These are phyloP conservation scores for Funneliformis mosseae DNA, from an alignment of 192 early-diverging fungal species.

Conservation along the genomic window DNA sequence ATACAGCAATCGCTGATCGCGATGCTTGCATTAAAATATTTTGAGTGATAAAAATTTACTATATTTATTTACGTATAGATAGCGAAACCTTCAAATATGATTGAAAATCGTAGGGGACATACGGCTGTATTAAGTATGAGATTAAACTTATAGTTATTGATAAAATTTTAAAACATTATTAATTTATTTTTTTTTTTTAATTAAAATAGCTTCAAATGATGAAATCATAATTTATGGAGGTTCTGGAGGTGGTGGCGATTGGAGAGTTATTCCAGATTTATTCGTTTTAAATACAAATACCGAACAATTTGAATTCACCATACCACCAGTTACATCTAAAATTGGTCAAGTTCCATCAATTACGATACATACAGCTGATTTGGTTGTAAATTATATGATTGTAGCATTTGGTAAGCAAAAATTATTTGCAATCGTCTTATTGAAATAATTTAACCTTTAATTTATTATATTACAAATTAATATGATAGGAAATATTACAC, in stretches of 20 bases:
- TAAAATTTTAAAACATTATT: not conserved
- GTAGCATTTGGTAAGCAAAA: not conserved
- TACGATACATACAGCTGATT: not conserved
- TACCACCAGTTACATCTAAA: not conserved
- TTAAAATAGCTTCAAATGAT: not conserved
- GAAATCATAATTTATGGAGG: not conserved
- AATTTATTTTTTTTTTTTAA: not conserved
- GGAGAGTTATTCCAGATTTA: not conserved
- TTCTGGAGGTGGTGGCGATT: not conserved
- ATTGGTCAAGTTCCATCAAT: not conserved
- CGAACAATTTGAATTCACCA: not conserved
- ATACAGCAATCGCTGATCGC: too few relatives aligned
- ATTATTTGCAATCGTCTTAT: not conserved
- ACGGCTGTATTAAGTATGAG: not conserved
- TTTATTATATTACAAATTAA: too few relatives aligned
- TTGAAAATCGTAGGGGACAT: not conserved
- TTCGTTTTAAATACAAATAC: not conserved
- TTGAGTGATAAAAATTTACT: not conserved
- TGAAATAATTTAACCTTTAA: too few relatives aligned
- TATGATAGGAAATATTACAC: too few relatives aligned
- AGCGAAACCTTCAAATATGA: not conserved
- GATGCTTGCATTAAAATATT: too few relatives aligned
- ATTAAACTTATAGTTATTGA: not conserved
- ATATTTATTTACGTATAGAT: too few relatives aligned
- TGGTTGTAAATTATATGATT: constrained; percentile 1